Base-by-base conservation (phyloP, 805 yeast genomes). In the Cyberlindnera xylosilytica region DNA sequence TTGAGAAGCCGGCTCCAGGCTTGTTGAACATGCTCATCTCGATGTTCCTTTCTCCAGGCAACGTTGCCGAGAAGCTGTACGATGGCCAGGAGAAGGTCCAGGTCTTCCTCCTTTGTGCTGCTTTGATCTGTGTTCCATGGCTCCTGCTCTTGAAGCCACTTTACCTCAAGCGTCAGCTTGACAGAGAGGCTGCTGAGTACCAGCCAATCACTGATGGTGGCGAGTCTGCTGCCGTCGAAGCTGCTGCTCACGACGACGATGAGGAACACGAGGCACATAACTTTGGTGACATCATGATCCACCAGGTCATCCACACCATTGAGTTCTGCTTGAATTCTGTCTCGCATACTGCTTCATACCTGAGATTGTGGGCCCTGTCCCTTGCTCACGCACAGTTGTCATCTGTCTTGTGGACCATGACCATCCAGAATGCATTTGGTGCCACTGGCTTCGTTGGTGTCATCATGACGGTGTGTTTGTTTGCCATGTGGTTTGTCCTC, bases 311-410 rank as follows among this genome's bases (percentile, higher is more conserved):
- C 54, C 97, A 93, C 65, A 93, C 99, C 10, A 91, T 91, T 61
- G 99, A 91, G 72, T 91, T 93, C 68, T 91, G 99, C 61, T 74
- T 91, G 60, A 93, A 93, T 66, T 87, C 97, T 72, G 96, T 91
- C 24, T 87, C 97, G n/a, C 99, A 91, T 64, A 91, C 99, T 2
- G 99, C 99, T 1, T 91, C 98, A 0, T 91, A 91, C 60, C 73
- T 91, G 54, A 86, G 99, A 66, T 71, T 91, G 52, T 91, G 99
- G 99, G 99, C 99, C 3, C 72, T 91, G 53, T 91, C 98, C 1
- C 77, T 91, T 49, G 99, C 99, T 0, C 99, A 91, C 67, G 95
- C 96, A 12, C 98, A 91, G 70, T 74, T 91, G 56, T 90, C 97
- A 1, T 72, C 85, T n/a, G 99, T 91, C 8, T 71, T 91, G 62